These are phyloP conservation scores for Dryas drummondii DNA, from an alignment of 306 rosid genomes.

Conservation along the genomic window DNA sequence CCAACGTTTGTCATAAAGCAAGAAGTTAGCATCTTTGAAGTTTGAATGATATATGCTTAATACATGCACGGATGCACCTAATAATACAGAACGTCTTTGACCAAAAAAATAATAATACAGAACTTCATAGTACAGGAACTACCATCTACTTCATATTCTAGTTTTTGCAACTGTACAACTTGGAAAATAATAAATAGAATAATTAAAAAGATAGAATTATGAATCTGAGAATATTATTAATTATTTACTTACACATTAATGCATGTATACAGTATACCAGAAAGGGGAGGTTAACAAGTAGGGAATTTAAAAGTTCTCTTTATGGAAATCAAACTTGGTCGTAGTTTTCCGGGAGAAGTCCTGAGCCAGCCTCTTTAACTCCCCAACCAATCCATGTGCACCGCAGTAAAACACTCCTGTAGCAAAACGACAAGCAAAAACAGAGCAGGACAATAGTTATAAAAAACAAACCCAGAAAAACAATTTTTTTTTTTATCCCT, in stretches of 20 bases:
- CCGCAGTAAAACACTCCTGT: conserved; percentile 94
- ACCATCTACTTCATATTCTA: background rate
- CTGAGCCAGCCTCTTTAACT: conserved; percentile 59
- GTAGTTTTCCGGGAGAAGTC: conserved; percentile 73
- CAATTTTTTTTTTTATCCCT: background rate
- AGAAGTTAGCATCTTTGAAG: background rate
- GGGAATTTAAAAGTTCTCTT: conserved; percentile 60
- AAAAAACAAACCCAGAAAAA: background rate
- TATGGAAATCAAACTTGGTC: conserved; percentile 89
- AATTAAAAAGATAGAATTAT: background rate
- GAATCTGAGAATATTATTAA: background rate
- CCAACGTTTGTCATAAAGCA: background rate
- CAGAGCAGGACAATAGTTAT: background rate
- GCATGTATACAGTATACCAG: background rate
- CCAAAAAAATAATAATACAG: background rate
- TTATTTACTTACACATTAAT: background rate
- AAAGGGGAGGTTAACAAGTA: background rate
- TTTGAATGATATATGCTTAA: background rate
- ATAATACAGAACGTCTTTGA: too few relatives aligned
- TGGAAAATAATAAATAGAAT: conserved; percentile 1
- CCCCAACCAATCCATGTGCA: conserved; percentile 60
- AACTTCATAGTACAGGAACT: background rate
- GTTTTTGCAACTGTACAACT: background rate
- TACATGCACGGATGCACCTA: background rate
- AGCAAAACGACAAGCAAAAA: conserved; percentile 17